These are phyloP conservation scores for Paralagenidium karlingii DNA, from an alignment of 352 stramenopile genomes.

Conservation along the genomic window DNA sequence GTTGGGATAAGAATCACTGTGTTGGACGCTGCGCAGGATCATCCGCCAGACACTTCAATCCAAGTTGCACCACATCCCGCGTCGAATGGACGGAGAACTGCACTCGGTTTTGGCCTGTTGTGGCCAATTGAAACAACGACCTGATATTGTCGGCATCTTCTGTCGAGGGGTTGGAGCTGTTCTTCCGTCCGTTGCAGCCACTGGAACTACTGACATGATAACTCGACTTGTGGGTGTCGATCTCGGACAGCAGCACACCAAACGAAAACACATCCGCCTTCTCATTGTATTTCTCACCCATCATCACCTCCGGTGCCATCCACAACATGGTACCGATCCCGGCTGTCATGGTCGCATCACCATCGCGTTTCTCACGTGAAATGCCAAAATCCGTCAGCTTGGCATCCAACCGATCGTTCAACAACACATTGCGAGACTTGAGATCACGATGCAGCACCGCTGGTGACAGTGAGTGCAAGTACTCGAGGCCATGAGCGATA, in stretches of 20 bases:
- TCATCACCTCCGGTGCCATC: constrained; percentile 69
- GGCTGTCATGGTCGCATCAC: constrained; percentile 65
- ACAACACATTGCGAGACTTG: constrained; percentile 26
- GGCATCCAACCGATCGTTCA: constrained; percentile 16
- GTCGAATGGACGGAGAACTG: too few relatives aligned
- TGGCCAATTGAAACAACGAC: too few relatives aligned
- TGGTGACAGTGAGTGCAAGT: constrained; percentile 28
- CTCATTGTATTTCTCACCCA: constrained; percentile 82
- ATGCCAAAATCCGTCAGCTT: constrained; percentile 52
- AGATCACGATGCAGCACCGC: constrained; percentile 35
- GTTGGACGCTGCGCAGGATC: too few relatives aligned
- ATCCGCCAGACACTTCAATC: too few relatives aligned
- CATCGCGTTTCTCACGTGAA: constrained; percentile 61
- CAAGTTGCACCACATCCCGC: too few relatives aligned
- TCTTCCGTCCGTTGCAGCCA: too few relatives aligned
- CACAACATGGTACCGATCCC: constrained; percentile 67
- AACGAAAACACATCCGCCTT: constrained; percentile 87
- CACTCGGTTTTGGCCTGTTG: too few relatives aligned
- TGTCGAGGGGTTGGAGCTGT: too few relatives aligned
- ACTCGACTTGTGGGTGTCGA: constrained; percentile 74
- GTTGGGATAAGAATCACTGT: too few relatives aligned
- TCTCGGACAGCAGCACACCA: constrained; percentile 86
- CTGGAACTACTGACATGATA: too few relatives aligned
- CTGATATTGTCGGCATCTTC: too few relatives aligned
- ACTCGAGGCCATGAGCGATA: constrained; percentile 23